Evolutionary conservation across 768 basidiomycete genomes (phyloP), one percentile per base, ranked within the genome.

Genomic region (Lyophyllum atratum): DNA sequence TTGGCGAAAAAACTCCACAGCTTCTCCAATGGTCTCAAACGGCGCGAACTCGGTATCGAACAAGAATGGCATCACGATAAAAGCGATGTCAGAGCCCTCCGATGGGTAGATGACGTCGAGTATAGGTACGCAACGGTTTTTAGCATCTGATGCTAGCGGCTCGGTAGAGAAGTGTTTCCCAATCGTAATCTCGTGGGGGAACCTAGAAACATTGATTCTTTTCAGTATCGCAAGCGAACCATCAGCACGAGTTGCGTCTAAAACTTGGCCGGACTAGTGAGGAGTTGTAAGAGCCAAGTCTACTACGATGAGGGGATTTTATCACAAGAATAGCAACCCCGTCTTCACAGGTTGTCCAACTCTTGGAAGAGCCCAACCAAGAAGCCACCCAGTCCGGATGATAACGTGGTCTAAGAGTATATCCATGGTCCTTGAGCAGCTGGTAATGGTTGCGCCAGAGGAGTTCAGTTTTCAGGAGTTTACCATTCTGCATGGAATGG

Each of bases 101-200:
- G 58, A 64, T 14, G 57, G 34, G 7, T 56, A 37, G 7, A 70
- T 52, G 2, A 58, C 48, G 4, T 67, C 66, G 22, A 61, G 57
- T 19, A 73, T 43, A 0, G 71, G 74, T 5, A 74, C 62, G 8
- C 74, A 75, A 40, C 70, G 71, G 28, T 76, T 79, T n/a, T 55
- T 55, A 19, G 69, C 60, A 40, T 70, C 46, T n/a, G 50, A 51
- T 2, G 45, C 25, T 4, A 64, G 46, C 0, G 29, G 28, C 19
- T 56, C 57, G 11, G 58, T 28, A 5, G 64, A 64, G 28, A 67
- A 51, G 66, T 66, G 61, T 57, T 28, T 54, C 1, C 54, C 63
- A 28, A 77, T 72, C 1, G 67, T 52, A 21, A 68, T 46, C 21
- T 80, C 76, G 0, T 64, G 21, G 12, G 71, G 64, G 54, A 68